phyloP scores from a whole-genome alignment of 306 rosid species.

The Vigna angularis region DNA sequence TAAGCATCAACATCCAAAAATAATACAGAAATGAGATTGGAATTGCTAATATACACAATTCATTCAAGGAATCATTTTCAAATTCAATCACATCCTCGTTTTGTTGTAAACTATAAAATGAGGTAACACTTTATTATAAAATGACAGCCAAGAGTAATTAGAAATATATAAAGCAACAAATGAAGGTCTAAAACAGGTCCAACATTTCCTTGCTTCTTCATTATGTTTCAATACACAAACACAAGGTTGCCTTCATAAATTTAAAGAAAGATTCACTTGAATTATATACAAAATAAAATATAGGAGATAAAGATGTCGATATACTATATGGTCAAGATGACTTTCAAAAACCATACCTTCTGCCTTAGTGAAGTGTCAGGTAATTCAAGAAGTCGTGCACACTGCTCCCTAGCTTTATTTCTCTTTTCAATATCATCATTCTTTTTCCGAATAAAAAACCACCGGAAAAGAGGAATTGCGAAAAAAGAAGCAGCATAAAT shows the following conservation, averaged over 20 bases:
- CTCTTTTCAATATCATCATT: slow-evolving; percentile 86
- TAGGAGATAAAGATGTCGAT: neutral
- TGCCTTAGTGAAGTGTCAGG: slow-evolving; percentile 85
- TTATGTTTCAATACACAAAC: neutral
- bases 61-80: slow-evolving; percentile 30
- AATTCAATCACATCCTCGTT: neutral
- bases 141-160: neutral
- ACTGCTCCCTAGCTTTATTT: slow-evolving; percentile 73
- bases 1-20: slow-evolving; percentile 26
- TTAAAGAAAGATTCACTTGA: slow-evolving; percentile 21
- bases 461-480: slow-evolving; percentile 94
- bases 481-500: slow-evolving; percentile 98
- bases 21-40: slow-evolving; percentile 23
- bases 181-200: neutral
- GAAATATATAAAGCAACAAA: slow-evolving; percentile 20
- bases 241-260: neutral
- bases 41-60: slow-evolving; percentile 7
- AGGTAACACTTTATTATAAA: neutral
- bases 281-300: slow-evolving; percentile 6
- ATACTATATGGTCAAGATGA: slow-evolving; percentile 11
- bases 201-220: slow-evolving; percentile 8
- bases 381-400: slow-evolving; percentile 77
- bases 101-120: neutral
- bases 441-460: slow-evolving; percentile 67
- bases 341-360: slow-evolving; percentile 63